phyloP scores from a whole-genome alignment of 108 stramenopile species.

The Fistulifera solaris region DNA sequence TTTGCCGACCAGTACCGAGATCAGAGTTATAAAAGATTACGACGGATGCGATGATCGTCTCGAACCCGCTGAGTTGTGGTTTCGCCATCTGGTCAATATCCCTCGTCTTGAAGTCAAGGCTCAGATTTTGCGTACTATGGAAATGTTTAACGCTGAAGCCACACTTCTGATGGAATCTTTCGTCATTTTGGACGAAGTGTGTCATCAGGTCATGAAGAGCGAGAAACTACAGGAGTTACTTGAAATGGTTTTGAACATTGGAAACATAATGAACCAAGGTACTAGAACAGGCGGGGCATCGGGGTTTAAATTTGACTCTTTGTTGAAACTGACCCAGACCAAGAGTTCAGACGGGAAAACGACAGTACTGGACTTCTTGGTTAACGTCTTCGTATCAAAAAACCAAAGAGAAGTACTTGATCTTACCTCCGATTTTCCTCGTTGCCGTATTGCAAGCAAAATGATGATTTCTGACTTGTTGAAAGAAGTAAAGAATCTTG shows the following conservation, averaged over 20 bases:
- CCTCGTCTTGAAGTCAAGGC: conserved; percentile 72
- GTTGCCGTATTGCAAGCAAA: conserved; percentile 57
- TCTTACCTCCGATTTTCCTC: conserved; percentile 52
- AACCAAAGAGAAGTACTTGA: conserved; percentile 47
- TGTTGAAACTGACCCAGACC: conserved; percentile 83
- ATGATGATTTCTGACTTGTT: conserved; percentile 55
- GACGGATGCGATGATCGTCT: conserved; percentile 51
- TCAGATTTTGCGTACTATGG: conserved; percentile 66
- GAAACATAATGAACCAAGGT: conserved; percentile 91
- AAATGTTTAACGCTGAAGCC: conserved; percentile 51
- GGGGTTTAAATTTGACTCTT: conserved; percentile 91
- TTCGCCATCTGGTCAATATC: conserved; percentile 52
- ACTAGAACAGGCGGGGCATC: conserved; percentile 66
- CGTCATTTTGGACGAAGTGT: conserved; percentile 53
- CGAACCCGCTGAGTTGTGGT: conserved; percentile 73
- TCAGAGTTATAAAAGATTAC: conserved; percentile 56
- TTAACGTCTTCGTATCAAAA: conserved; percentile 64
- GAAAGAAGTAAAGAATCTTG: conserved; percentile 42
- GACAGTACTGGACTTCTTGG: conserved; percentile 89
- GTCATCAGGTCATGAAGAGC: conserved; percentile 67
- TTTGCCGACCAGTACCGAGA: conserved; percentile 59
- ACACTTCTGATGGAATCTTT: conserved; percentile 41
- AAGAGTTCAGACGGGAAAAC: conserved; percentile 92
- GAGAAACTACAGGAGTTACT: conserved; percentile 71
- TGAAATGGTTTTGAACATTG: conserved; percentile 80